Percentiles rank a stretch among this genome's conserved stretches.
phyloP scores from a whole-genome alignment of 2,329 filamentous ascomycete genomes.

The Sporothrix phasma region DNA sequence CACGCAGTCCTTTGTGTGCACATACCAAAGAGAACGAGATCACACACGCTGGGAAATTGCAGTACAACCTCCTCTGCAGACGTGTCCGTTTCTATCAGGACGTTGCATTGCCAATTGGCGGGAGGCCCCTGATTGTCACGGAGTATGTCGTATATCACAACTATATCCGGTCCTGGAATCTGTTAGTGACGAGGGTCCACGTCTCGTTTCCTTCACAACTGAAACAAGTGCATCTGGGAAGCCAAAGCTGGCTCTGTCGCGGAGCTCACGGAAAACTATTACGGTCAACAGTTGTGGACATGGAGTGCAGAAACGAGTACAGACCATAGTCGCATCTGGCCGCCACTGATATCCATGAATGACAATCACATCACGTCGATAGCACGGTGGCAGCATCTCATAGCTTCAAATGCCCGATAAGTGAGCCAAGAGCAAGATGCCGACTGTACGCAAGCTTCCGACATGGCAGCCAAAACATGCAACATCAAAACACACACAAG shows the following conservation, averaged over 20 bases:
- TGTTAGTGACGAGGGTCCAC: background rate
- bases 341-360: background rate
- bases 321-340: too few relatives aligned
- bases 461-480: too few relatives aligned
- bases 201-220: background rate
- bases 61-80: background rate
- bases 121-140: too few relatives aligned
- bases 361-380: background rate
- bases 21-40: background rate
- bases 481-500: too few relatives aligned
- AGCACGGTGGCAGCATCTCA: background rate
- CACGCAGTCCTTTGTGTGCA: too few relatives aligned
- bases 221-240: background rate
- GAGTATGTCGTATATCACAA: too few relatives aligned
- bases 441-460: background rate
- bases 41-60: background rate
- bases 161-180: too few relatives aligned
- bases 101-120: background rate
- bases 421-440: background rate
- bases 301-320: background rate
- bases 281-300: background rate
- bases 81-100: background rate
- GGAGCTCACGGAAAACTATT: too few relatives aligned
- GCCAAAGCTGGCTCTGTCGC: background rate
- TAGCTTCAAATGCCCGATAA: background rate